These are phyloP conservation scores for Nakazawaea peltata DNA, from an alignment of 805 yeast species.

Conservation along the genomic window DNA sequence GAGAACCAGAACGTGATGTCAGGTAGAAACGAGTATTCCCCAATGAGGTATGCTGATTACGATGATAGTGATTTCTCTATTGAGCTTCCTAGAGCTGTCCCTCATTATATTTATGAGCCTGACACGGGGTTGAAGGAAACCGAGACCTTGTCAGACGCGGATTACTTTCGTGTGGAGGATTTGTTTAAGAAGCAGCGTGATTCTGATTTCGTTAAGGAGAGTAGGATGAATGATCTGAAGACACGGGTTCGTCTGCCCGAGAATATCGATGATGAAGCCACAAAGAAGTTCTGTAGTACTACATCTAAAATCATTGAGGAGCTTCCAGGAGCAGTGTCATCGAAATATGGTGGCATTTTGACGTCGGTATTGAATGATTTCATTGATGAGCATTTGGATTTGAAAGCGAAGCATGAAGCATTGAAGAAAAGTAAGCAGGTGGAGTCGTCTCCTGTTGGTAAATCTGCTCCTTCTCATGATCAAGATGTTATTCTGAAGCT, in stretches of 20 bases:
- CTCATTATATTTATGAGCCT: background rate
- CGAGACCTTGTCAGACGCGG: constrained; percentile 5
- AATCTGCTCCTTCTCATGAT: too few species aligned
- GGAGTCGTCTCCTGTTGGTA: too few species aligned
- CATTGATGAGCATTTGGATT: constrained; percentile 6
- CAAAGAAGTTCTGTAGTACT: constrained; percentile 1
- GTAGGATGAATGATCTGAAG: background rate
- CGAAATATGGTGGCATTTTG: constrained; percentile 8
- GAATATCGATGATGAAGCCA: constrained; percentile 2
- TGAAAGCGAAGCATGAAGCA: constrained; percentile 6
- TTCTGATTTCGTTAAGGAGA: background rate
- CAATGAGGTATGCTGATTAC: too few species aligned
- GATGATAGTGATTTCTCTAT: constrained; percentile 3
- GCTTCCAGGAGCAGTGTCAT: constrained; percentile 6
- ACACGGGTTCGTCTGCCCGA: background rate
- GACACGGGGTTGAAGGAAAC: constrained; percentile 4
- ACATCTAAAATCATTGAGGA: constrained; percentile 8
- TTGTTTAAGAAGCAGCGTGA: constrained; percentile 8
- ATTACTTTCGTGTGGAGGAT: constrained; percentile 8
- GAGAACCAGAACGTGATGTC: too few species aligned
- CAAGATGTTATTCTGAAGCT: constrained; percentile 7
- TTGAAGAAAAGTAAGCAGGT: background rate
- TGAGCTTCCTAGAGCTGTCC: constrained; percentile 3
- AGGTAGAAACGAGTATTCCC: too few species aligned
- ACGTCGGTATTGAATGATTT: constrained; percentile 1